phyloP scores from a whole-genome alignment of 78 protist genomes.

The Dictyostelium capitatum region DNA sequence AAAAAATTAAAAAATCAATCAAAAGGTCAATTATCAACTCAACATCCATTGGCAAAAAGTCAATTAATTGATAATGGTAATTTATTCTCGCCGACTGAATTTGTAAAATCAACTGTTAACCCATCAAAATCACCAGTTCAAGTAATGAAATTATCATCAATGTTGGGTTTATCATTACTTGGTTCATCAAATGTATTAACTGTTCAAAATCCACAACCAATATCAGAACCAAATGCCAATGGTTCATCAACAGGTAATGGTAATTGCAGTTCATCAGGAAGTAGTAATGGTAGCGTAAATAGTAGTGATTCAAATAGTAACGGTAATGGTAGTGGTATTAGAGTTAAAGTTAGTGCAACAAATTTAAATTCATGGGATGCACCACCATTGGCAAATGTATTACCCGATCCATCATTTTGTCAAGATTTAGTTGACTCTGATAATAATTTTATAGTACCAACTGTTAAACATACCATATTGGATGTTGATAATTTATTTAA shows the following conservation, averaged over 20 bases:
- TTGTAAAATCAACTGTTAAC: slow-evolving; percentile 26
- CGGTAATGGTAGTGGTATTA: not conserved
- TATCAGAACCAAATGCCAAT: slow-evolving; percentile 31
- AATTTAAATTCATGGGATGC: not conserved
- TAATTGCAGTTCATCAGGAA: not conserved
- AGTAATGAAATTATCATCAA: not conserved
- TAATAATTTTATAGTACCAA: slow-evolving; percentile 50
- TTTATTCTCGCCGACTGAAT: slow-evolving; percentile 70
- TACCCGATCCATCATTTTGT: slow-evolving; percentile 47
- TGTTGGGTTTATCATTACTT: slow-evolving; percentile 34
- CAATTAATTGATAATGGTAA: not conserved
- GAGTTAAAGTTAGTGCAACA: not conserved
- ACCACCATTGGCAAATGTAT: slow-evolving; percentile 17
- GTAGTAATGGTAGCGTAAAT: not conserved
- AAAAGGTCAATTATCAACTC: not conserved
- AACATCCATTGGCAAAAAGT: not conserved
- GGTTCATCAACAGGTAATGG: no score
- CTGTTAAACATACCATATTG: not conserved
- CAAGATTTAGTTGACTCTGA: slow-evolving; percentile 26
- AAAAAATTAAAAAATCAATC: not conserved
- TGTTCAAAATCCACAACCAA: slow-evolving; percentile 48
- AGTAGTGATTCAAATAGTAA: not conserved
- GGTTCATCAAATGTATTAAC: slow-evolving; percentile 41
- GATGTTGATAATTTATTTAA: slow-evolving; percentile 58
- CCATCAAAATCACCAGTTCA: slow-evolving; percentile 16